Conservation (phyloP, 495 filamentous ascomycete species). For the Sordaria brevicollis region DNA sequence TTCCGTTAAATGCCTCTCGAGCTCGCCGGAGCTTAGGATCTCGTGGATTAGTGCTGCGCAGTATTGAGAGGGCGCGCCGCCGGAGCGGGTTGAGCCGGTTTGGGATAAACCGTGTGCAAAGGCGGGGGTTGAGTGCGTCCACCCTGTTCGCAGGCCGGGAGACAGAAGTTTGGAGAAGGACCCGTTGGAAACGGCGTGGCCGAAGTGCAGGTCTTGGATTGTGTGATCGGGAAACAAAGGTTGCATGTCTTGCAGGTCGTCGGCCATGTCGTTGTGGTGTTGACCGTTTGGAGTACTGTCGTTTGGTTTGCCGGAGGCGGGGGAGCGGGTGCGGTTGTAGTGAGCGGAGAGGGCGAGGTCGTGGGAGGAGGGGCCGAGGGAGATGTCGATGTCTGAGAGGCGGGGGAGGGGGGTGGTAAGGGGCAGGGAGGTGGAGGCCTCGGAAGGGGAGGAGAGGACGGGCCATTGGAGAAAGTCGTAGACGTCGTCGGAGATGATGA, state of each 20-base stretch:
- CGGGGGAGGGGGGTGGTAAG: constrained; percentile 41
- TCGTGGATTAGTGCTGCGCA: constrained; percentile 54
- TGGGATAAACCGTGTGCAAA: constrained; percentile 58
- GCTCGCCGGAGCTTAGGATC: constrained; percentile 41
- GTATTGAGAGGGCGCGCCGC: constrained; percentile 67
- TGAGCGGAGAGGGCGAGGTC: constrained; percentile 5
- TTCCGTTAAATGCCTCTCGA: constrained; percentile 33
- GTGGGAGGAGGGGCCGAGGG: constrained; percentile 27
- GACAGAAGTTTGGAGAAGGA: constrained; percentile 79
- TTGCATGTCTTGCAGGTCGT: background rate
- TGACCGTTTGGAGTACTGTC: background rate
- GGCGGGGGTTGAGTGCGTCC: constrained; percentile 63
- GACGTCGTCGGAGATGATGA: constrained; percentile 80
- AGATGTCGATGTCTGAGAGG: constrained; percentile 65
- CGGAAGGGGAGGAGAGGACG: constrained; percentile 8
- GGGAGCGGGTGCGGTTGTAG: background rate
- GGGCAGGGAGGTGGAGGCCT: background rate
- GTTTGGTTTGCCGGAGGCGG: background rate
- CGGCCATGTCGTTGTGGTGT: background rate
- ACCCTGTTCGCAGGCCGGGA: constrained; percentile 70
- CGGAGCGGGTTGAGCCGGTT: constrained; percentile 60
- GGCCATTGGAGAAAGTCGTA: constrained; percentile 83
- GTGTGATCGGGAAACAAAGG: background rate
- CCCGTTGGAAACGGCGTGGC: constrained; percentile 70
- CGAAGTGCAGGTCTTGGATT: constrained; percentile 34